These are phyloP conservation scores for Rutstroemia sp. DNA, from an alignment of 2,329 filamentous ascomycete species.

Conservation along the genomic window DNA sequence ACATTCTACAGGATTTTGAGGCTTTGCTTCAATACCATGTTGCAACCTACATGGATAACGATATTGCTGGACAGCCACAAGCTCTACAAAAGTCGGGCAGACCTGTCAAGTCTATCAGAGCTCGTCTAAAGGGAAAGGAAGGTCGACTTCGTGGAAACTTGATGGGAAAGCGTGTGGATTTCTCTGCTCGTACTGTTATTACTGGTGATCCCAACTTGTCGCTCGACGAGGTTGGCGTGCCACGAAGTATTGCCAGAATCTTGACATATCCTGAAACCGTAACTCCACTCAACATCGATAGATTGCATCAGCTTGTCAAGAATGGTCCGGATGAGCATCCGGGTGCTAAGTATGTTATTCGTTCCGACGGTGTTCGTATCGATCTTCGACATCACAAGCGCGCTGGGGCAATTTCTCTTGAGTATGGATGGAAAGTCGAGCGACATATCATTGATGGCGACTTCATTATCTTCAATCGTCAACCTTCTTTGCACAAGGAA, in stretches of 20 bases:
- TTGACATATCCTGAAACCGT: constrained; percentile 96
- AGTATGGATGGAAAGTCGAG: constrained; percentile 98
- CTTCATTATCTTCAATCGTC: constrained; percentile 99
- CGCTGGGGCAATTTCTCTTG: constrained; percentile 71
- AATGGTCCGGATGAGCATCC: constrained; percentile 94
- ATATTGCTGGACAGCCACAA: constrained; percentile 91
- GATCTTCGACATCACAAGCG: constrained; percentile 91
- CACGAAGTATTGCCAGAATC: constrained; percentile 83
- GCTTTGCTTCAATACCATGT: constrained; percentile 93
- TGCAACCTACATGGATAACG: constrained; percentile 99
- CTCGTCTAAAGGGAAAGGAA: constrained; percentile 97
- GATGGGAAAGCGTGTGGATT: constrained; percentile 99
- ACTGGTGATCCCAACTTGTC: constrained; percentile 97
- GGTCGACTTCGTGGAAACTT: constrained; percentile 95
- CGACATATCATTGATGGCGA: constrained; percentile 93
- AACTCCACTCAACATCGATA: constrained; percentile 94
- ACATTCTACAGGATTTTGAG: constrained; percentile 88
- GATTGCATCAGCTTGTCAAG: constrained; percentile 79
- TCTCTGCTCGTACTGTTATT: constrained; percentile 98
- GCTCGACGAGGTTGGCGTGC: constrained; percentile 94
- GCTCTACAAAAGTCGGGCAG: constrained; percentile 95
- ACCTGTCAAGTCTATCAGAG: constrained; percentile 92
- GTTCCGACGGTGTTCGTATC: constrained; percentile 87
- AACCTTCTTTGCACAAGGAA: constrained; percentile 97
- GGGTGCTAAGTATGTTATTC: constrained; percentile 92